Evolutionary conservation across 2,329 filamentous ascomycete species (phyloP), one percentile per base, ranked within the genome.

Genomic region (Cladobotryum protrusum): DNA sequence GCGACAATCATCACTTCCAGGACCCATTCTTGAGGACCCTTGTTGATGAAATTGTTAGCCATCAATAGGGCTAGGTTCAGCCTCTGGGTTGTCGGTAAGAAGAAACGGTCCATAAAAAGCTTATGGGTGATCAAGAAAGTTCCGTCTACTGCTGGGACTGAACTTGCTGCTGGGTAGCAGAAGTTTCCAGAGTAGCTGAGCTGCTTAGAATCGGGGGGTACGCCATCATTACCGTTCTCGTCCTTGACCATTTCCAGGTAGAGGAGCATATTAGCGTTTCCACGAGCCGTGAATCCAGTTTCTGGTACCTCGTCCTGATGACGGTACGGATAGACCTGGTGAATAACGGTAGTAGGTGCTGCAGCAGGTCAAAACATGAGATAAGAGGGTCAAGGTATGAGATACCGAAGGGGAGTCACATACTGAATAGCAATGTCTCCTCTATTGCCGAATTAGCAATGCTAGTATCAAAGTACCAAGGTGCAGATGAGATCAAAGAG

Each of bases 241-340:
- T 43, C 24, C 32, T 43, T 43, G 41, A 43, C 41, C 24, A 29
- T 29, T 29, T 43, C 41, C 18, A 43, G 20, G 24, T 43, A 43
- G 41, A 43, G 41, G 20, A 43, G 19, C 19, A 12, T 32, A 33
- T 43, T 43, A 13, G 18, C 14, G 20, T 43, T 29, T 15, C 41
- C 41, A 32, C 15, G 15, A 11, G 41, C 13, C n/a, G 18, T 43
- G 41, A 29, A 20, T 12, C 41, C 41, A 29, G 24, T 15, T 24
- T 43, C 41, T 8, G 18, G 11, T 14, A 32, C n/a, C 13, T n/a
- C 41, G 11, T 43, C 18, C 9, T 43, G n/a, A 29, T 32, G 19
- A n/a, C 20, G 41, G 41, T 43, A 43, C 14, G 41, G 41, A 24
- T 43, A 43, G n/a, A 43, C 32, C 24, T 43, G 41, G 41, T 43